Evolutionary conservation across 805 yeast genomes (phyloP), one percentile per base, ranked within the genome.

Genomic region (Wickerhamiella galacta): DNA sequence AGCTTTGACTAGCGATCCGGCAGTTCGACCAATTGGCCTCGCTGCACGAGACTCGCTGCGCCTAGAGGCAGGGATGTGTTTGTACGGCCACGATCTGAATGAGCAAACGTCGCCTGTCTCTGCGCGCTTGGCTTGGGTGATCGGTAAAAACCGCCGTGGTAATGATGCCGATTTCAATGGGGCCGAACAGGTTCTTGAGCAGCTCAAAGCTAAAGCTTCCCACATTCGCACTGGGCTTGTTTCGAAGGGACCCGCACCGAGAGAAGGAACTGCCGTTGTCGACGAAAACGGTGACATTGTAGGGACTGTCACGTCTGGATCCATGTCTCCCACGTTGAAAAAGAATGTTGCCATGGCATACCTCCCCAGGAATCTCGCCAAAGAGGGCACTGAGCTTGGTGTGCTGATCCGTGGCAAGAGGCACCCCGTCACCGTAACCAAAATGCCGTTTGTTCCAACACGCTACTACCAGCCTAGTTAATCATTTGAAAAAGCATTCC

Each of bases 11-110:
- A 64, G 66, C 25, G 60, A 64, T 31, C 37, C 36, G 12, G 52
- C 60, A 9, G 80, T 82, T 30, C 71, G 70, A 52, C 93, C 95
- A 24, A 80, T 83, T 45, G 98, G 98, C 4, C 69, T 90, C 32
- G 98, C 96, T n/a, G 96, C 98, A 2, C 74, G 98, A 56, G 98
- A 90, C 54, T 80, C 95, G 8, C 64, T 90, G 43, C 71, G 98
- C 49, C 61, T 90, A 33, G 98, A 90, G 60, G 98, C 98, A 4
- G 98, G 98, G 20, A 80, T 90, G 95, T 90, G 98, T 57, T 64
- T 90, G 35, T 90, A 90, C 48, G 98, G 98, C 2, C 78, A 83
- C 52, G 98, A 90, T 56, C 64, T 90, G 47, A 69, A 67, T 40
- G 93, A 82, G 45, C 54, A 58, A 9, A 72, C 69, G 20, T 76